Evolutionary conservation across 148 eudicot genomes (phyloP), one percentile per base, ranked within the genome.

Genomic region (Camellia sinensis): DNA sequence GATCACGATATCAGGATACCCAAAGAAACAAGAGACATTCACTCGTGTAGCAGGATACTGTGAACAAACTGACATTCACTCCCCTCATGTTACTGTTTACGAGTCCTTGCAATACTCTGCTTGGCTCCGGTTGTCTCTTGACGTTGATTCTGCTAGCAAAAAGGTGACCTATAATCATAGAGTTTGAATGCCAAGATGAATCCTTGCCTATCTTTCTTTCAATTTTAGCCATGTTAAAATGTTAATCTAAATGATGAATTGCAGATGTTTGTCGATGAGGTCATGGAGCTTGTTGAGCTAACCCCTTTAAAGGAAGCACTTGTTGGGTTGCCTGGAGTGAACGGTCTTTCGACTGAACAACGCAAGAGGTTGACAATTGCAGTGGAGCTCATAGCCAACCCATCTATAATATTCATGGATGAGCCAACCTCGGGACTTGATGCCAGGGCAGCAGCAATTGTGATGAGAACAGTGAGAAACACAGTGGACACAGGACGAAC

Each of bases 361-460:
- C 78, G 93, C 11, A 90, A 91, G 80, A 87, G 95, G 84, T 84
- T 90, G 48, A 90, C 93, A 22, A 85, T 90, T 14, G 93, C 91
- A 40, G 91, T 92, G 54, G 96, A 92, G 74, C 90, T 92, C 12
- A 93, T 92, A 67, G 93, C 96, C 19, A 90, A 92, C 74, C 96
- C 93, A 7, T 90, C 93, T 44, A 90, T 90, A 18, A 85, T 90
- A 57, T 90, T 90, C 83, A 90, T 90, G 91, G 91, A 90, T 76
- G 93, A 90, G 79, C 93, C 93, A 60, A 90, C 93, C 73, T 90
- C 93, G 3, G 93, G 90, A 48, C 90, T 92, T 13, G 96, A 92
- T 77, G 93, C 93, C 19, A 89, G 94, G 79, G 94, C 97, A 52
- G 97, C 97, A 29, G 94, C 97, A 50, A 92, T 92, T 57, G 94